Percentiles rank a stretch among this genome's conserved stretches.
phyloP scores from a whole-genome alignment of 768 basidiomycete genomes.

The Dacryopinax primogenitus region DNA sequence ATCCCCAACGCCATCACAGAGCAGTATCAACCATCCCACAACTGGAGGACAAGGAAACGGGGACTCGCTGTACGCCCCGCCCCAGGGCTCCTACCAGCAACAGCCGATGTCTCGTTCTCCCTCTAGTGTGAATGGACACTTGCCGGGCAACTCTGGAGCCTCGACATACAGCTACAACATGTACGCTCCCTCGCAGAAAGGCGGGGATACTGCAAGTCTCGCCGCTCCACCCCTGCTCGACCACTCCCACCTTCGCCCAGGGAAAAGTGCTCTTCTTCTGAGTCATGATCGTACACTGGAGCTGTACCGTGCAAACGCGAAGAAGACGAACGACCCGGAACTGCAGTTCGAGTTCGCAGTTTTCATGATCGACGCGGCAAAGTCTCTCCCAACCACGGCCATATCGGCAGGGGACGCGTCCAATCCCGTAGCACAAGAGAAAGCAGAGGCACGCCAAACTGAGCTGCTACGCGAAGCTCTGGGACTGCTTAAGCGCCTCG shows the following conservation, averaged over 20 bases:
- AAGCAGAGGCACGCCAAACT: slow-evolving; percentile 68
- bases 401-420: slow-evolving; percentile 45
- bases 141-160: background rate
- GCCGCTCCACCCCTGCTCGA: slow-evolving; percentile 42
- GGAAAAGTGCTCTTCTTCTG: slow-evolving; percentile 81
- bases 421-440: slow-evolving; percentile 59
- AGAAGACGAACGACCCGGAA: slow-evolving; percentile 96
- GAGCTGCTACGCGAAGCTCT: slow-evolving; percentile 83
- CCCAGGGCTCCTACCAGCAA: background rate
- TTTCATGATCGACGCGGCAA: slow-evolving; percentile 96
- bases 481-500: slow-evolving; percentile 72
- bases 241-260: slow-evolving; percentile 85
- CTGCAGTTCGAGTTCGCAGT: slow-evolving; percentile 97
- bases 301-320: slow-evolving; percentile 93
- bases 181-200: background rate
- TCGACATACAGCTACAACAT: slow-evolving; percentile 7
- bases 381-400: slow-evolving; percentile 66
- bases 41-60: no score
- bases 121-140: background rate
- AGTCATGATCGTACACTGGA: slow-evolving; percentile 94
- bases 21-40: background rate
- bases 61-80: background rate
- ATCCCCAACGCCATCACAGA: background rate
- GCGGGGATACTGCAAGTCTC: slow-evolving; percentile 1
- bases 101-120: slow-evolving; percentile 1